Evolutionary conservation across 1,284 basidiomycete species (phyloP), one percentile per base, ranked within the genome.

Genomic region (Cutaneotrichosporon curvatum): DNA sequence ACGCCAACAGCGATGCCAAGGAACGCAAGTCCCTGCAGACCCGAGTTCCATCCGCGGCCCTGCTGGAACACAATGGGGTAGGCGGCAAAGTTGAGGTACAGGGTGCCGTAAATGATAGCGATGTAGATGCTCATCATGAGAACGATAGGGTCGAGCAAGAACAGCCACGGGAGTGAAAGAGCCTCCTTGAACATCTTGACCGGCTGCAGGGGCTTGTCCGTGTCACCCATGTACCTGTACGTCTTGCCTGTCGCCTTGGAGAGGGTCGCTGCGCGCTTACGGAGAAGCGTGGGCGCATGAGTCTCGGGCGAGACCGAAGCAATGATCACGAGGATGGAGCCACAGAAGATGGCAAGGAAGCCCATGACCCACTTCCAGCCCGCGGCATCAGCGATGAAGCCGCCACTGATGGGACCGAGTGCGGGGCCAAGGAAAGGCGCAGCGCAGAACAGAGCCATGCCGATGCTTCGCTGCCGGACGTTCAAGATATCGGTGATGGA

Each of bases 1-100:
- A 80, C 77, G 1, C 82, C 82, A 18, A 81, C 58, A 0, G 82
- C 79, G 37, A 84, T 75, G 34, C 81, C 81, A 18, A 84, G 72
- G 68, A 84, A 84, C 0, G 81, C 79, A 3, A 84, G 75, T 4
- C 82, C 82, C 12, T 76, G 76, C 55, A 79, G 60, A 12, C 82
- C 82, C 0, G 78, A 68, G 18, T 75, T 76, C 72, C 82, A 85
- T 22, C 77, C 76, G 25, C 78, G 75, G 54, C 78, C 76, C 16
- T 76, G 69, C 59, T 80, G 73, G 68, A 83, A 85, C n/a, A 84
- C 77, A 53, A 83, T 81, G 2, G 81, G 68, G 53, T 70, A 70
- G 8, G 68, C 67, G 12, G 63, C 62, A 51, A 65, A 67, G 57
- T 59, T 62, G 44, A 63, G 61, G 53, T 65, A 67, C 22, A 67